Evolutionary conservation across 768 basidiomycete species (phyloP), one percentile per base, ranked within the genome.

Genomic region (Mrakia frigida): DNA sequence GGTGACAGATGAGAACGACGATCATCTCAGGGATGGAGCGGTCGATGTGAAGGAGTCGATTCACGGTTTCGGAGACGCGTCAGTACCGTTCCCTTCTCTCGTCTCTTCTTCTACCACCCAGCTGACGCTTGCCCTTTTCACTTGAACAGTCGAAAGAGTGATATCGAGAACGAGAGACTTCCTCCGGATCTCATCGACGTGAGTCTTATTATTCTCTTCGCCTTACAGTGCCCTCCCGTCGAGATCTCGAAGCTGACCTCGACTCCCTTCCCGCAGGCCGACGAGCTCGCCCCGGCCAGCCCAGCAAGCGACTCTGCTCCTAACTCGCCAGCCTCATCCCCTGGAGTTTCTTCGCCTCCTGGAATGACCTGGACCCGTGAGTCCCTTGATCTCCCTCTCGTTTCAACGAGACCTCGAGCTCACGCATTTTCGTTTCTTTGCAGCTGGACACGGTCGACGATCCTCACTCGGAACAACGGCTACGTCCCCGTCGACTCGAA

Each of bases 141-240:
- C 11, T 65, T 25, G 41, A 35, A 41, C 75, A 95, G 93, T 59
- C 93, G 94, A 78, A 94, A 94, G 85, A 93, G 92, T 53, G 96
- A 98, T 86, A 98, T 98, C 79, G 96, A 98, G 85, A 98, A 98
- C 84, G 97, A 99, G 84, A 90, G 95, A 39, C 86, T 98, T 23
- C 97, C 96, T 2, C 95, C 95, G 4, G 94, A 98, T 18, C 87
- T 99, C 14, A 91, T 93, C 82, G 95, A 98, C 76, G 85, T 86
- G 80, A 83, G 78, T 73, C n/a, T n/a, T n/a, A n/a, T n/a, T n/a
- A 84, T 90, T 89, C 74, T 89, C 87, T 79, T 88, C n/a, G n/a
- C n/a, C 90, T 10, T 85, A 86, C n/a, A n/a, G n/a, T n/a, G 1
- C 85, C 85, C 3, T 82, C 86, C 25, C 39, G 5, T 52, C 7